These are phyloP conservation scores for Aureobasidium sp. DNA, from an alignment of 2,329 filamentous ascomycete species.

Conservation along the genomic window DNA sequence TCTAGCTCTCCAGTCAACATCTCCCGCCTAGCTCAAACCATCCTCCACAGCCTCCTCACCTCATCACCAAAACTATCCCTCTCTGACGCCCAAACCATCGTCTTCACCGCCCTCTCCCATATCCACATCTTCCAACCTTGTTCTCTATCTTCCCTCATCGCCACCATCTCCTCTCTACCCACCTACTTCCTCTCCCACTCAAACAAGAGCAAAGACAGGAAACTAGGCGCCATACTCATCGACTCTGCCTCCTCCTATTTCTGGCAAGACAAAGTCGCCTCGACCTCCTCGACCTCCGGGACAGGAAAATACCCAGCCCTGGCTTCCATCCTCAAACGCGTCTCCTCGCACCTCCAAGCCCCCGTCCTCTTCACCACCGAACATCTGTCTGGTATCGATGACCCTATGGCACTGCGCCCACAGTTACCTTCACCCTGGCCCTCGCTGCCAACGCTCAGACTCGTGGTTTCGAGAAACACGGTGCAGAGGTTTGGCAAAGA, in stretches of 20 bases:
- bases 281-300: neutral
- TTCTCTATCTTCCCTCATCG: slow-evolving; percentile 41
- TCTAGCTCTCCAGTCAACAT: slow-evolving; percentile 44
- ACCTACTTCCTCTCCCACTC: slow-evolving; percentile 39
- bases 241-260: slow-evolving; percentile 48
- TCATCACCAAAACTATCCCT: neutral
- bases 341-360: slow-evolving; percentile 17
- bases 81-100: slow-evolving; percentile 15
- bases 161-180: slow-evolving; percentile 40
- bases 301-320: slow-evolving; percentile 14
- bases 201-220: slow-evolving; percentile 40
- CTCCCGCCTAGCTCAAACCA: slow-evolving; percentile 34
- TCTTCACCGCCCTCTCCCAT: slow-evolving; percentile 40
- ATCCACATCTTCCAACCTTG: slow-evolving; percentile 51
- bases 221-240: slow-evolving; percentile 43
- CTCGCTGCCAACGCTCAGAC: slow-evolving; percentile 21
- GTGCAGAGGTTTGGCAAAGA: slow-evolving; percentile 30
- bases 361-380: slow-evolving; percentile 22
- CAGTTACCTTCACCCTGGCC: slow-evolving; percentile 27
- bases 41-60: slow-evolving; percentile 15
- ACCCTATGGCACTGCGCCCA: slow-evolving; percentile 14
- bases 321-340: slow-evolving; percentile 16
- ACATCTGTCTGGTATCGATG: slow-evolving; percentile 13
- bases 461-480: slow-evolving; percentile 26
- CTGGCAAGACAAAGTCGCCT: slow-evolving; percentile 41